Conservation (phyloP, 495 filamentous ascomycete genomes). For the Zalerion maritima region DNA sequence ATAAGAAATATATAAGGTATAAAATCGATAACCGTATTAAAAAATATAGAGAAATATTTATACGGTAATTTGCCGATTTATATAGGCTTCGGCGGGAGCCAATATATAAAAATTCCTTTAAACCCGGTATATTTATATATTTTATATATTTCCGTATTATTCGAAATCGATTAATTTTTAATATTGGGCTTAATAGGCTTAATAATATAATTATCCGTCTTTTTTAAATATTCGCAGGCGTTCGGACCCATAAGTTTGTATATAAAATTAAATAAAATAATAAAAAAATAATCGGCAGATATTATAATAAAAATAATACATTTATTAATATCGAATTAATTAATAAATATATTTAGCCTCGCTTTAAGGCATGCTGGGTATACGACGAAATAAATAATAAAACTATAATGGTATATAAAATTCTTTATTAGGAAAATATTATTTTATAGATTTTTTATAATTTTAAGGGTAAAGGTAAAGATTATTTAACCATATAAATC, state of each 20-base stretch:
- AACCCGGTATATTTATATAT: conserved; percentile 1
- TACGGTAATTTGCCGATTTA: background rate
- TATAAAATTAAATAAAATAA: background rate
- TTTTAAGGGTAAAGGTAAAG: conserved; percentile 1
- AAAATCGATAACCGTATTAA: too few relatives aligned
- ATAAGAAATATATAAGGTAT: conserved; percentile 3
- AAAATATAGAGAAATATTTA: too few relatives aligned
- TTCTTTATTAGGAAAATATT: conserved; percentile 3
- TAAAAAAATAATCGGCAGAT: background rate
- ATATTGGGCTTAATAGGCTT: conserved; percentile 2
- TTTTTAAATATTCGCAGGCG: background rate
- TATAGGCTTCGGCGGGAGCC: conserved; percentile 3
- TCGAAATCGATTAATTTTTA: conserved; percentile 1
- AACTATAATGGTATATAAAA: background rate
- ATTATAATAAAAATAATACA: conserved; percentile 1
- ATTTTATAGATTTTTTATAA: conserved; percentile 1
- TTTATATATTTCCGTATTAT: conserved; percentile 1
- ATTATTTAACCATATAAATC: conserved; percentile 3
- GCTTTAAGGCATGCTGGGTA: conserved; percentile 1
- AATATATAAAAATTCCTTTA: conserved; percentile 1
- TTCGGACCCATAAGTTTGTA: conserved; percentile 1
- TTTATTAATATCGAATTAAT: conserved; percentile 1
- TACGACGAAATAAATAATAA: conserved; percentile 1
- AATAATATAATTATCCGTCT: background rate
- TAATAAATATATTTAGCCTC: background rate